Evolutionary conservation across 805 yeast species (phyloP), one percentile per base, ranked within the genome.

Genomic region (Hanseniaspora meyeri): DNA sequence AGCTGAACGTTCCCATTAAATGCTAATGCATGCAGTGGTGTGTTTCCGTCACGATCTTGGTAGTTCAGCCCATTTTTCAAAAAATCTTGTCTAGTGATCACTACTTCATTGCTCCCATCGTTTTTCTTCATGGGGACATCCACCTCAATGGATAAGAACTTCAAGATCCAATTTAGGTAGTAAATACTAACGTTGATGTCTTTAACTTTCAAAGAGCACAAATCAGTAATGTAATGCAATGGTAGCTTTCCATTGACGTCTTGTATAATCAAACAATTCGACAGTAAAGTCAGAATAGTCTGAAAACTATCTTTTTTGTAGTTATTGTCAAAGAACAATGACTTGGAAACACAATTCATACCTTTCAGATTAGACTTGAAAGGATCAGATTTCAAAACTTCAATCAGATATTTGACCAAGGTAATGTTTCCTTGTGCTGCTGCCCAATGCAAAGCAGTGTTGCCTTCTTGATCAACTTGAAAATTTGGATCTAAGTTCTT

Each of bases 391-490:
- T 83, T 80, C 58, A 81, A 75, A 4, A 77, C 71, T 6, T 71
- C 67, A 20, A 84, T 62, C 32, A 85, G 65, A 32, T 80, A 71
- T 60, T 80, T 81, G 17, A 83, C 75, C 59, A 85, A 72, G 7
- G 76, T 74, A n/a, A 77, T 64, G 58, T 82, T 78, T 1, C 87
- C 91, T 81, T 86, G 77, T 0, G 93, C 83, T 34, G 87, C 77
- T 0, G 95, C 93, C 95, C 95, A 86, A 66, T 86, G 95, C 55
- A 86, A 72, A 1, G 89, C 79, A 0, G 90, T 82, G 64, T 86
- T 89, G 0, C 91, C 91, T 61, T 86, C 93, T 59, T 80, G 81
- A 63, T 86, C 95, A 20, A 86, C 81, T 2, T 83, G 75, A 58
- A 77, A 83, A 64, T 83, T 80, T 53, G 84, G 77, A 61, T 82